Evolutionary conservation across 2,329 filamentous ascomycete genomes (phyloP).

Genomic region (Cadophora sp.): DNA sequence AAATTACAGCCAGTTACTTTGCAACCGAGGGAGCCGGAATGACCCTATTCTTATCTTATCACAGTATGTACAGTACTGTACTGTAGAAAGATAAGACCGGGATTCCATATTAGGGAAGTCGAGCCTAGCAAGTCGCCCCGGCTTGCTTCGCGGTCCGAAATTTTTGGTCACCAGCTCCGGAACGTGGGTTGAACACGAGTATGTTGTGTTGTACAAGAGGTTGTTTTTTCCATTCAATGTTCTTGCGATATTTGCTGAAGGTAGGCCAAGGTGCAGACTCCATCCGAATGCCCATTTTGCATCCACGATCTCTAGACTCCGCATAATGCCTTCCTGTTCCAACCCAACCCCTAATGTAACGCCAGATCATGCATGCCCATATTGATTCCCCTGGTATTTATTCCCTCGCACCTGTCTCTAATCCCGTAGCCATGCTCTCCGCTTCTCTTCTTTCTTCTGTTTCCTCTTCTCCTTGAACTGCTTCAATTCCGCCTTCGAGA

Average conservation of each 20-base stretch:
- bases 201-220: neutral
- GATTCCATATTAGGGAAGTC: neutral
- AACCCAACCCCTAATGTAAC: slow-evolving; percentile 14
- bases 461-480: slow-evolving; percentile 89
- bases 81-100: neutral
- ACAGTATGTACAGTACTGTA: neutral
- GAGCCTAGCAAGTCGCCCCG: neutral
- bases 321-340: slow-evolving; percentile 7
- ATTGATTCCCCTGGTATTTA: neutral
- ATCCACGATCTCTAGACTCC: slow-evolving; percentile 1
- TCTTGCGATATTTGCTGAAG: neutral
- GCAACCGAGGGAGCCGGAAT: neutral
- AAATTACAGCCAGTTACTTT: neutral
- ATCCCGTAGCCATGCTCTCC: slow-evolving; percentile 87
- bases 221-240: neutral
- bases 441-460: slow-evolving; percentile 92
- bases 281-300: neutral
- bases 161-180: neutral
- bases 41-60: neutral
- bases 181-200: neutral
- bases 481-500: slow-evolving; percentile 86
- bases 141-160: neutral
- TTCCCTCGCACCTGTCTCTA: slow-evolving; percentile 50
- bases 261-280: neutral
- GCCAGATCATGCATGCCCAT: slow-evolving; percentile 12